Evolutionary conservation across 2,329 filamentous ascomycete species (phyloP), one percentile per base, ranked within the genome.

Genomic region (Pyrenochaeta sp.): DNA sequence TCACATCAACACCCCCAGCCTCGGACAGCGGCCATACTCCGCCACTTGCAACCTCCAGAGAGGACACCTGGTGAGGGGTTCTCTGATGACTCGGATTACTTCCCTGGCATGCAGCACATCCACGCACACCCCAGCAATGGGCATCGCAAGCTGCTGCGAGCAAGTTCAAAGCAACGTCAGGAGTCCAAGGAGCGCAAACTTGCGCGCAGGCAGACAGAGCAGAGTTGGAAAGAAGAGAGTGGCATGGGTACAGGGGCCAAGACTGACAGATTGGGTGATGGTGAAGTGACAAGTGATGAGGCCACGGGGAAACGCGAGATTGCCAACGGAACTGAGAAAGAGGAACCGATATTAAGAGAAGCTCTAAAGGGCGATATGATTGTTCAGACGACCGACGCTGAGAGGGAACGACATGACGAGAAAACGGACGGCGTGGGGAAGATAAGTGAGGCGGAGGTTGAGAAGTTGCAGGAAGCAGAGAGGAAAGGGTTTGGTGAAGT

Each of bases 251-350:
- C 56, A 2, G 79, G 79, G 1, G 71, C 72, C 17, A 66, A 73
- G 32, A 80, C 80, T 0, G 79, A 83, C 63, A 67, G 76, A 4
- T 64, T 83, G 14, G 80, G 80, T 0, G 80, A 82, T 33, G 67
- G 67, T 14, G 68, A 72, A 18, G 64, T 53, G 0, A 65, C 60
- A 2, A 67, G 66, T 33, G 67, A 68, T 15, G 61, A 67, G 0
- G 62, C 50, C 18, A 58, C 20, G 21, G 36, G 18, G 17, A 39
- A 39, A 27, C 23, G 23, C 23, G 36, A 10, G 7, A 14, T 10
- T 4, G 7, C 18, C 9, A 4, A 14, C 18, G 36, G 36, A 4
- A 14, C 18, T 18, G 36, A 4, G 7, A 54, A 64, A 35, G 53
- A 59, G 9, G 60, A 61, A 27, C 58, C 61, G 2, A 72, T 72